Conservation (phyloP, 768 basidiomycete species). For the Melanogaster broomeanus region DNA sequence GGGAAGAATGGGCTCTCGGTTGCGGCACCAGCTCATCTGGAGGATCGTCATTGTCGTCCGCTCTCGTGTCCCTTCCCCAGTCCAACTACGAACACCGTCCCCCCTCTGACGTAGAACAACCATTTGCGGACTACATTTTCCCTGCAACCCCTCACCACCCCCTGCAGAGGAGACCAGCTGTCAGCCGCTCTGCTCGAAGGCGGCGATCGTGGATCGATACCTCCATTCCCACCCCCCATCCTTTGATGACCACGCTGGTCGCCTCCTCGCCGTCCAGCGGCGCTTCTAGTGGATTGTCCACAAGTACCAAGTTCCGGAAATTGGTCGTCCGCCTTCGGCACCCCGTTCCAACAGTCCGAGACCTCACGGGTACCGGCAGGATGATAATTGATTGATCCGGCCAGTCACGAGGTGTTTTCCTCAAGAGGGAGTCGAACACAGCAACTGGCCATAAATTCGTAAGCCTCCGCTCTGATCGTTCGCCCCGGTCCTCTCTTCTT, state of each 20-base stretch:
- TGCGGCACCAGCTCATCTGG: background rate
- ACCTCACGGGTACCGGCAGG: slow-evolving; percentile 1
- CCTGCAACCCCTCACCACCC: background rate
- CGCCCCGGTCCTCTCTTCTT: no score
- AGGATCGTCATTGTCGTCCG: background rate
- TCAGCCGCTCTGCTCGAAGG: background rate
- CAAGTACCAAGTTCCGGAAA: background rate
- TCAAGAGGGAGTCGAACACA: background rate
- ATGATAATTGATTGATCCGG: slow-evolving; percentile 2
- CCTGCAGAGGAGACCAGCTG: background rate
- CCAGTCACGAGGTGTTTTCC: background rate
- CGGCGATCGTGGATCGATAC: background rate
- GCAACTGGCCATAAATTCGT: no score
- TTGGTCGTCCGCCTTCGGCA: slow-evolving; percentile 5
- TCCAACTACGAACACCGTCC: background rate
- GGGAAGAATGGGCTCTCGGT: background rate
- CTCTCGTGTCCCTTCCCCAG: background rate
- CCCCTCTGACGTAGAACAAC: background rate
- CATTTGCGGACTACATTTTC: background rate
- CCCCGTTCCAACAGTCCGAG: slow-evolving; percentile 1
- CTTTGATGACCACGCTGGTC: slow-evolving; percentile 1
- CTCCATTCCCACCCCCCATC: background rate
- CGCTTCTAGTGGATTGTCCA: background rate
- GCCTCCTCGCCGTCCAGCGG: background rate
- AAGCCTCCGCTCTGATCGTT: no score